Evolutionary conservation across 345 rosid genomes (phyloP).

Genomic region (Aegle marmelos): DNA sequence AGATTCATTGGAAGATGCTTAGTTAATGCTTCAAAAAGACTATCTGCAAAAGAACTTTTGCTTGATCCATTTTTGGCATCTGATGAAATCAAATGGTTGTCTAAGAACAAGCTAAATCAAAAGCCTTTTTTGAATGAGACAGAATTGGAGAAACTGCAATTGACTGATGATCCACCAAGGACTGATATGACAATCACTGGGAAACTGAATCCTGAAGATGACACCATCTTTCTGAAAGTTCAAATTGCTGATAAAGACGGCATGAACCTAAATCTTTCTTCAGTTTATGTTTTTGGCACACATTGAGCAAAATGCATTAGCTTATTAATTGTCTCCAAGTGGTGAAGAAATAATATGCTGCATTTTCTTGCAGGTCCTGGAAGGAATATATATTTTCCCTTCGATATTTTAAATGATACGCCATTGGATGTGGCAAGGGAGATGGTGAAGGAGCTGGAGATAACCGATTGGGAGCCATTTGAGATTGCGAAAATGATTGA

Average conservation of each 20-base stretch:
- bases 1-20: slow-evolving; percentile 63
- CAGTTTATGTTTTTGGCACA: neutral
- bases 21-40: slow-evolving; percentile 58
- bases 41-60: slow-evolving; percentile 60
- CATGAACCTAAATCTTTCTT: slow-evolving; percentile 17
- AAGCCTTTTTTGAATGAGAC: slow-evolving; percentile 50
- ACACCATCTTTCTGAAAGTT: slow-evolving; percentile 61
- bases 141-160: slow-evolving; percentile 51
- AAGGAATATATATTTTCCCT: slow-evolving; percentile 58
- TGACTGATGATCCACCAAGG: slow-evolving; percentile 42
- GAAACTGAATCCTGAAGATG: slow-evolving; percentile 64
- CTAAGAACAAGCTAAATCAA: slow-evolving; percentile 26
- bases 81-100: slow-evolving; percentile 37
- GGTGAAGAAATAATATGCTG: neutral
- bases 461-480: slow-evolving; percentile 63
- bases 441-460: slow-evolving; percentile 79
- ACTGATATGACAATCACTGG: slow-evolving; percentile 66
- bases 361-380: slow-evolving; percentile 39
- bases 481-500: slow-evolving; percentile 74
- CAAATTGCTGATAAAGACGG: slow-evolving; percentile 56
- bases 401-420: slow-evolving; percentile 60
- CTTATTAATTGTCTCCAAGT: neutral
- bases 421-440: slow-evolving; percentile 69
- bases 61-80: slow-evolving; percentile 58
- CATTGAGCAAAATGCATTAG: neutral